A percentile compares a stretch with the other conserved stretches of the same genome.
These are phyloP conservation scores for Buddleja alternifolia DNA, from an alignment of 257 asterid species.

Conservation along the genomic window DNA sequence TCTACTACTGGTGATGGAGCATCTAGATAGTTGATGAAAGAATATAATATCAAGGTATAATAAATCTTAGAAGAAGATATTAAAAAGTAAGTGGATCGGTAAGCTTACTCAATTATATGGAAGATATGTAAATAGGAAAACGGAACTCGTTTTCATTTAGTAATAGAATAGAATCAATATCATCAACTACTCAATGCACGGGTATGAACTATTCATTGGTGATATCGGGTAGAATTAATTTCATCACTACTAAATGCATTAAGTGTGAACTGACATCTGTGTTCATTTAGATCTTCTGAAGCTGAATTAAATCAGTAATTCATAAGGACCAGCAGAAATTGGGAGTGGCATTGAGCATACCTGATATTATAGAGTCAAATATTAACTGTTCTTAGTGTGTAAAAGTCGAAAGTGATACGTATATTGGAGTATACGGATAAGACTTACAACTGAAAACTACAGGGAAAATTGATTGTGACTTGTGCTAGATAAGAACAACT, in stretches of 20 bases:
- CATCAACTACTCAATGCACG: not conserved
- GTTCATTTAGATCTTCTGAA: not conserved
- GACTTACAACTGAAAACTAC: not conserved
- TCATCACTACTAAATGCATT: not conserved
- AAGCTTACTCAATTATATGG: not conserved
- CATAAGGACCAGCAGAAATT: conserved; percentile 4
- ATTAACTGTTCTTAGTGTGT: conserved; percentile 5
- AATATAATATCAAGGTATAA: not conserved
- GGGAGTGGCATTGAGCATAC: conserved; percentile 21
- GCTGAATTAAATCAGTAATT: not conserved
- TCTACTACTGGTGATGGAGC: conserved; percentile 4
- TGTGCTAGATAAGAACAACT: not conserved
- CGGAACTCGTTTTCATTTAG: not conserved
- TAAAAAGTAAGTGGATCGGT: not conserved
- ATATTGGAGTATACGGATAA: not conserved
- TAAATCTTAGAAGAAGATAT: conserved; percentile 10
- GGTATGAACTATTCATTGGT: conserved; percentile 10
- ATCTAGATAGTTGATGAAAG: not conserved
- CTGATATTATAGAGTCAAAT: conserved; percentile 5
- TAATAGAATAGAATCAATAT: not conserved
- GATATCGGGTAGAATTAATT: not conserved
- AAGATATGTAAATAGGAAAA: not conserved
- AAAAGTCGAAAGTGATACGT: not conserved
- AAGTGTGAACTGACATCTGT: not conserved
- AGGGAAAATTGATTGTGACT: not conserved